Evolutionary conservation across 2,329 filamentous ascomycete genomes (phyloP), one percentile per base, ranked within the genome.

Genomic region (Cyanodermella asteris): DNA sequence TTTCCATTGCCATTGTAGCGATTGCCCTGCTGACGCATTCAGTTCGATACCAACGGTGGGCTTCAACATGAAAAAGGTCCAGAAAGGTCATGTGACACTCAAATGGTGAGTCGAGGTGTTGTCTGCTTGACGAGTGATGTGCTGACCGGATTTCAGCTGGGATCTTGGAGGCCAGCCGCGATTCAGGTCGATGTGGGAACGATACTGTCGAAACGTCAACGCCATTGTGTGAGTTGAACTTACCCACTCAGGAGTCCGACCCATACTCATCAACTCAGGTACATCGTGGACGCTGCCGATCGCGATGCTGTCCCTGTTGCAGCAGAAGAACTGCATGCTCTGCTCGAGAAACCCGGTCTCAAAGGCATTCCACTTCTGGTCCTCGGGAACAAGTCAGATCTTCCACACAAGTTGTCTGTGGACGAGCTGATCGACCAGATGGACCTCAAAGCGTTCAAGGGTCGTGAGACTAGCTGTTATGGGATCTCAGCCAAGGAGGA

Each of bases 151-250:
- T 32, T 28, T 20, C 38, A 72, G 67, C 53, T 97, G 87, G 87
- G 87, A 97, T 56, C 69, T 97, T 35, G 87, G 87, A 39, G 87
- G 87, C 27, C 87, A 97, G 54, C 84, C 87, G 39, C 69, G 84
- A 36, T 97, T 94, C 56, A 76, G 87, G 43, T 77, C 78, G 38
- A 97, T 97, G 87, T 97, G 87, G 87, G 87, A 97, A 59, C 65
- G 87, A 44, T 97, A 97, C 51, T 94, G 87, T 53, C 78, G 82
- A 35, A 87, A 81, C 26, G 87, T 94, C 38, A 91, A 91, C 53
- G 84, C 84, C 38, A 93, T 97, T 39, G 77, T 97, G 64, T 72
- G 60, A 49, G 61, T 26, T 20, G 18, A 9, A 14, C 27, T 15
- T 18, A 8, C 16, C 12, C 19, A 15, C 20, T 16, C 25, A 29